Evolutionary conservation across 2,329 filamentous ascomycete genomes (phyloP), one percentile per base, ranked within the genome.

Genomic region (Venturia oleaginea): DNA sequence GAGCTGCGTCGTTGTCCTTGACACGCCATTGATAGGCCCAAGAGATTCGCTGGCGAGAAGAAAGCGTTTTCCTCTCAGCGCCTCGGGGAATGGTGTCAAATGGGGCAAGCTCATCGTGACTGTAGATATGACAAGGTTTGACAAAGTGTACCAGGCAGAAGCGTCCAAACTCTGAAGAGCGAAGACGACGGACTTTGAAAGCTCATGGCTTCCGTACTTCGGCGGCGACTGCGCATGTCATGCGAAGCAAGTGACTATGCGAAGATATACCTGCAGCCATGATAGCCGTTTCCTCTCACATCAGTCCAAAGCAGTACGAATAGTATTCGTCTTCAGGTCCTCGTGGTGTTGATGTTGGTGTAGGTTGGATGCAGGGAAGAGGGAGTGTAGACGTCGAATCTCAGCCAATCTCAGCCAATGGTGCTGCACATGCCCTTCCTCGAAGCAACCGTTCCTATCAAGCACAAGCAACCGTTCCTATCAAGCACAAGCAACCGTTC

Each of bases 21-120:
- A 88, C 57, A 90, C 87, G n/a, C 87, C 87, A 70, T 90, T 90
- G 71, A 90, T 85, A 0, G 87, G 87, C 3, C 86, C 87, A 65
- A 89, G 86, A 0, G 86, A 89, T 71, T 90, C 87, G 17, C 86
- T 89, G 67, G 86, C 87, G 8, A 90, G 80, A 8, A 90, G 75
- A 66, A 90, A 80, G 67, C 82, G 82, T 72, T 85, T 86, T 11
- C 84, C 84, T 43, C 78, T 75, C n/a, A 89, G 78, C 10, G 76
- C 68, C 22, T 65, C 68, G 5, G 79, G 80, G 62, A 82, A 81
- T n/a, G 15, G 51, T n/a, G 51, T 32, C 8, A 57, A n/a, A 34
- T 57, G 2, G 19, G n/a, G n/a, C 15, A 57, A 22, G 51, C 30
- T 37, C 51, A 32, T 57, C 1, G 51, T 57, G 17, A 11, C 30